Percentiles rank a stretch among this genome's conserved stretches.
Conservation (phyloP, 1,139 yeast species). For the Scheffersomyces titani region DNA sequence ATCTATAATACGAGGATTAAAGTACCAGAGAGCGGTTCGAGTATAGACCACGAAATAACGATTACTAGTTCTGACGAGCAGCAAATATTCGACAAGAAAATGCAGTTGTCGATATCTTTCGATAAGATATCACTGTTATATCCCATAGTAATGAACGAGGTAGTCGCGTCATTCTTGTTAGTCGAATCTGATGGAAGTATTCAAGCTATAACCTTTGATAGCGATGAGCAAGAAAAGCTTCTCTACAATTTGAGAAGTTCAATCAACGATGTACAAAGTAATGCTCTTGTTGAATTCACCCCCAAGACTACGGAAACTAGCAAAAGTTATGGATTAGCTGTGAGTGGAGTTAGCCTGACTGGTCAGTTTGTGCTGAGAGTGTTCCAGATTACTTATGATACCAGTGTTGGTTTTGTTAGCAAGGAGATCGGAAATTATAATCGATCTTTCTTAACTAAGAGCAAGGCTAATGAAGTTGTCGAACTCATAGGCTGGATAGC, state of each 20-base stretch:
- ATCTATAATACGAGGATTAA: neutral
- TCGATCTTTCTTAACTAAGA: slow-evolving; percentile 5
- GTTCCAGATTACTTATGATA: slow-evolving; percentile 7
- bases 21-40: neutral
- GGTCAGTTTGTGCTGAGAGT: slow-evolving; percentile 9
- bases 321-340: neutral
- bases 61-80: neutral
- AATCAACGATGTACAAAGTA: neutral
- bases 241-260: neutral
- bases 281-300: neutral
- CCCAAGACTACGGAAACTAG: neutral
- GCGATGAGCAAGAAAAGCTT: neutral
- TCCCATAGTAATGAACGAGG: neutral
- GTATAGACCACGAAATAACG: neutral
- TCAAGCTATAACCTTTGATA: neutral
- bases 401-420: slow-evolving; percentile 3
- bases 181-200: neutral
- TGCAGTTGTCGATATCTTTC: neutral
- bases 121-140: neutral
- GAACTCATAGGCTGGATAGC: slow-evolving; percentile 4
- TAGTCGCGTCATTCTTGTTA: neutral
- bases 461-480: neutral
- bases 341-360: neutral
- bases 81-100: neutral
- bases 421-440: slow-evolving; percentile 12